These are phyloP conservation scores for Pseudopyricularia cyperi DNA, from an alignment of 2,329 filamentous ascomycete genomes.

Conservation along the genomic window DNA sequence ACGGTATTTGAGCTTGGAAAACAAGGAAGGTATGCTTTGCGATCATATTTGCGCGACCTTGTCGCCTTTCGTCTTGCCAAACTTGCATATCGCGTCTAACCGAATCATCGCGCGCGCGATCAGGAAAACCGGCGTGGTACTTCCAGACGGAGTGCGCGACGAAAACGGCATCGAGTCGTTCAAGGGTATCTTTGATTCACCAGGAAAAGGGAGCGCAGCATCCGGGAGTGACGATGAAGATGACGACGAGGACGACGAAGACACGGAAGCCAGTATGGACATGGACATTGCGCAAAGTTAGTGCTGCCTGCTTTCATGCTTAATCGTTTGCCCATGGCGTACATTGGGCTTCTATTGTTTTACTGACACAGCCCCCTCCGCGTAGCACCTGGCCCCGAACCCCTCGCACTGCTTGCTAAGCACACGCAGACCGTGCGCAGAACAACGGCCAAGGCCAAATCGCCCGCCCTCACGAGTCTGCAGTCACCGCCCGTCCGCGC, in stretches of 20 bases:
- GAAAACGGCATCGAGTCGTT: constrained; percentile 86
- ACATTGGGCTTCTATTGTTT: not conserved
- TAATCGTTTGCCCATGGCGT: no score
- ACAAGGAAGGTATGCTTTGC: not conserved
- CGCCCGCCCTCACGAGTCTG: constrained; percentile 51
- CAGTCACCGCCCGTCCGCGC: constrained; percentile 42
- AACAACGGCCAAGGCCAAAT: constrained; percentile 35
- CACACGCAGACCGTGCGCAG: constrained; percentile 32
- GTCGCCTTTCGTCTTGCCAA: not conserved
- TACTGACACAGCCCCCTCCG: not conserved
- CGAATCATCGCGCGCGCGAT: not conserved
- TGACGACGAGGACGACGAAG: constrained; percentile 16
- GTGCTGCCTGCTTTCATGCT: constrained; percentile 10
- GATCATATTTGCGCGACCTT: not conserved
- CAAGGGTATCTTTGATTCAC: constrained; percentile 69
- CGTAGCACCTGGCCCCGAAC: constrained; percentile 39
- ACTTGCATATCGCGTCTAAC: not conserved
- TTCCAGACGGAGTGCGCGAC: constrained; percentile 74
- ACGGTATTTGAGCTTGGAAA: not conserved
- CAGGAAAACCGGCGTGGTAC: constrained; percentile 80
- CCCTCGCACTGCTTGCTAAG: constrained; percentile 36
- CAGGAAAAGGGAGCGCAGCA: constrained; percentile 36
- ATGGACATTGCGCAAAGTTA: constrained; percentile 37
- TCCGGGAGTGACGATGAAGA: constrained; percentile 12
- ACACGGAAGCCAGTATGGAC: constrained; percentile 21